Evolutionary conservation across 345 rosid species (phyloP).

Genomic region (Anastatica hierochuntica): DNA sequence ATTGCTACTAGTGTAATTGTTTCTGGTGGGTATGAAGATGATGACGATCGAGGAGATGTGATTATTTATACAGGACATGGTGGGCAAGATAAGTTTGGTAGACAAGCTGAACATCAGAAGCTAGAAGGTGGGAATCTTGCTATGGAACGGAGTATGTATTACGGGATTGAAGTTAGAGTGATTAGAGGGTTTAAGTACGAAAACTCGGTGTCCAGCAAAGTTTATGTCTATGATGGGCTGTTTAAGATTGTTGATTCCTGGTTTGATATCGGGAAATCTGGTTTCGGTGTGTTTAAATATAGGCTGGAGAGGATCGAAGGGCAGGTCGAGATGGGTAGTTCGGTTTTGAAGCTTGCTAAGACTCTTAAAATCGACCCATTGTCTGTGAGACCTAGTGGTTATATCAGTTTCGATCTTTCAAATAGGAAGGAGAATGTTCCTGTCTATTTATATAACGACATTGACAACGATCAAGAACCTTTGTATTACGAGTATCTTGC

Average conservation of each 20-base stretch:
- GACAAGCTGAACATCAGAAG: slow-evolving; percentile 66
- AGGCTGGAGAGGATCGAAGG: slow-evolving; percentile 65
- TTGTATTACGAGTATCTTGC: slow-evolving; percentile 69
- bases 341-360: slow-evolving; percentile 53
- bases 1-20: slow-evolving; percentile 82
- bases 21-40: slow-evolving; percentile 88
- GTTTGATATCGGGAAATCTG: slow-evolving; percentile 88
- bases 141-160: slow-evolving; percentile 69
- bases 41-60: slow-evolving; percentile 63
- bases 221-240: slow-evolving; percentile 84
- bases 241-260: slow-evolving; percentile 74
- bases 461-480: slow-evolving; percentile 69
- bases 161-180: slow-evolving; percentile 77
- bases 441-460: slow-evolving; percentile 60
- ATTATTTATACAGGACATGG: slow-evolving; percentile 81
- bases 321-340: slow-evolving; percentile 77
- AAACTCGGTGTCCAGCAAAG: slow-evolving; percentile 36
- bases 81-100: slow-evolving; percentile 60
- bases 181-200: slow-evolving; percentile 65
- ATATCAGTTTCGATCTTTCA: slow-evolving; percentile 69
- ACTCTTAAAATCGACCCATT: slow-evolving; percentile 45
- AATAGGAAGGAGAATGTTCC: slow-evolving; percentile 52
- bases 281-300: slow-evolving; percentile 81
- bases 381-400: slow-evolving; percentile 57
- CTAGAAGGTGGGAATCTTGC: slow-evolving; percentile 87